Base-by-base conservation (phyloP, 1,139 yeast species). In the Yueomyces sp. region DNA sequence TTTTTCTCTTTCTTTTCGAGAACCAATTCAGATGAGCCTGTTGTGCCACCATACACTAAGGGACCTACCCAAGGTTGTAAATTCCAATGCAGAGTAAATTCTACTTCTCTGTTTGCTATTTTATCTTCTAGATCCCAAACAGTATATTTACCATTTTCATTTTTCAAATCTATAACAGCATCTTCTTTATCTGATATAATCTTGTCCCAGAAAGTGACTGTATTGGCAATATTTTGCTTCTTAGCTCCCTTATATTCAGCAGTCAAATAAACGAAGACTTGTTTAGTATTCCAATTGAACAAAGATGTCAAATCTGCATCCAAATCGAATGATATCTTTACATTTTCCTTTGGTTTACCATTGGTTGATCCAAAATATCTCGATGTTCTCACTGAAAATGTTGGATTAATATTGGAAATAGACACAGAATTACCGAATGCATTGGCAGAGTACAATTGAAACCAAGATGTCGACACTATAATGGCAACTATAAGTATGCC, bases 221-320 rank as follows among this genome's bases (percentile, higher is more conserved):
- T 77, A 65, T 81, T 85, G 27, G 64, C 60, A 2, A 76, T 67
- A 2, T 65, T 70, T 2, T 59, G 62, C 36, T 65, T 66, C 35
- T 51, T 49, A 32, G 52, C 49, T 40, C 64, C 52, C 48, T 59
- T 43, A 66, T 89, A 87, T 55, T 86, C 93, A 1, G 95, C 96
- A 1, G 95, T 84, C 48, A 91, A 69, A 56, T 89, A 91, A 4
- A 82, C 83, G 59, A 91, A 89, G 26, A 91, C 77, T 62, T 91
- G 98, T 58, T 91, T 91, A 9, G 98, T 91, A 64, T 91, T 91
- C 96, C 97, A 91, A 62, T 84, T 87, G 73, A 89, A 89, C 44
- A 91, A 69, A 1, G 87, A 78, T 1, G 82, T 61, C 52, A 91
- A 60, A 53, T 81, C 86, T 2, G 73, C 73, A 7, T 76, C 76